Conservation (phyloP, 805 yeast species). For the Saccharomycopsis microspora region DNA sequence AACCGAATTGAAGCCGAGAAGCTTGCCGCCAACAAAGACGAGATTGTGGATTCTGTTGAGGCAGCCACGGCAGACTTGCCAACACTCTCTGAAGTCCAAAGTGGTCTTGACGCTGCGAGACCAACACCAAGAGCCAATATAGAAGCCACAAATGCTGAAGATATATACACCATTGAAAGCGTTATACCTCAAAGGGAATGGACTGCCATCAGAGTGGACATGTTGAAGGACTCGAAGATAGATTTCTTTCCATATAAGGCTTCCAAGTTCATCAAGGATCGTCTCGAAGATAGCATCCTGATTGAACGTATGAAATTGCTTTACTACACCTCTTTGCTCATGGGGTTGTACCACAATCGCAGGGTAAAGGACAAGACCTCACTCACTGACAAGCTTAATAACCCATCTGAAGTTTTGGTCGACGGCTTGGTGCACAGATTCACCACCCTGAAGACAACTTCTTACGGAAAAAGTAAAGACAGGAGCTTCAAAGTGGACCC, state of each 20-base stretch:
- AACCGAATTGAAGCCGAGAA: constrained; percentile 81
- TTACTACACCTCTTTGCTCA: constrained; percentile 68
- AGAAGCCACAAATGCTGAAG: constrained; percentile 75
- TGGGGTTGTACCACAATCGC: constrained; percentile 72
- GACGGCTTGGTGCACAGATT: constrained; percentile 66
- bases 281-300: constrained; percentile 36
- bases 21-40: constrained; percentile 62
- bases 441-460: constrained; percentile 52
- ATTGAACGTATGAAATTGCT: constrained; percentile 49
- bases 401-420: constrained; percentile 62
- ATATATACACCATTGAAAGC: constrained; percentile 60
- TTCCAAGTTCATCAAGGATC: constrained; percentile 30
- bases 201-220: constrained; percentile 48
- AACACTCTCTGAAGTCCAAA: constrained; percentile 39
- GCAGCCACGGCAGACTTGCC: constrained; percentile 66
- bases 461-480: constrained; percentile 55
- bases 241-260: constrained; percentile 40
- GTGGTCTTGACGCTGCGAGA: constrained; percentile 50
- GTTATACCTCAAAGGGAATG: constrained; percentile 64
- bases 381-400: constrained; percentile 48
- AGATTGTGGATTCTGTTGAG: constrained; percentile 72
- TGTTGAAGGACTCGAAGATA: constrained; percentile 30
- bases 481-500: constrained; percentile 79
- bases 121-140: constrained; percentile 73
- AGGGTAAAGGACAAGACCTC: constrained; percentile 48